Conservation (phyloP, 176 grass and related monocot species). For the Lolium perenne region DNA sequence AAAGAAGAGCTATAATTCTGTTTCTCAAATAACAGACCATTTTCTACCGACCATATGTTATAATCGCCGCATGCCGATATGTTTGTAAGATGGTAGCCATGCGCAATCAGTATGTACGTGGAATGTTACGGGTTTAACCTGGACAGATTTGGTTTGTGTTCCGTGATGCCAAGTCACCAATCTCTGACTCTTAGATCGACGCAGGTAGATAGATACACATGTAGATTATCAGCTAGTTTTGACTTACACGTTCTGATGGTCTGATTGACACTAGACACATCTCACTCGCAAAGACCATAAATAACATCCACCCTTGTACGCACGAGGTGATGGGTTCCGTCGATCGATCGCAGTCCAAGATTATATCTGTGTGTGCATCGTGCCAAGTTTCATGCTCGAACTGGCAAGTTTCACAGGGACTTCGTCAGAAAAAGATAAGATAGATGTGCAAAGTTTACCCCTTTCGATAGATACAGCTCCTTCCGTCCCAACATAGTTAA, state of each 20-base stretch:
- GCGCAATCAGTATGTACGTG: neutral
- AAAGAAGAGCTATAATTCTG: neutral
- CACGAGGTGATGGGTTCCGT: neutral
- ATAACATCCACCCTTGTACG: neutral
- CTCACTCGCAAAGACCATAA: neutral
- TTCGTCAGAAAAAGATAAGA: neutral
- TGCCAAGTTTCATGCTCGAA: neutral
- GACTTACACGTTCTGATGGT: neutral
- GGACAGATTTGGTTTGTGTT: conserved; percentile 12
- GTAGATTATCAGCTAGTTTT: neutral
- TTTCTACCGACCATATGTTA: neutral
- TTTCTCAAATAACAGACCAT: neutral
- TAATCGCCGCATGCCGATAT: too few species aligned
- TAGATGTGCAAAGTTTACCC: neutral
- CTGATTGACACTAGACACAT: neutral
- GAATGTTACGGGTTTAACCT: neutral
- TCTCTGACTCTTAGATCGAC: neutral
- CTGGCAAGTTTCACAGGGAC: neutral
- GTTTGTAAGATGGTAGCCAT: neutral
- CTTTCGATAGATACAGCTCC: neutral
- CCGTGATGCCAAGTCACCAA: conserved; percentile 22
- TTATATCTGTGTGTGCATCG: neutral
- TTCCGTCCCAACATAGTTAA: neutral
- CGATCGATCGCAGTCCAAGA: neutral
- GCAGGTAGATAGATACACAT: neutral